A percentile compares a stretch with the other conserved stretches of the same genome.
phyloP scores from a whole-genome alignment of 2,329 filamentous ascomycete species.

The Neofusicoccum umdonicola region DNA sequence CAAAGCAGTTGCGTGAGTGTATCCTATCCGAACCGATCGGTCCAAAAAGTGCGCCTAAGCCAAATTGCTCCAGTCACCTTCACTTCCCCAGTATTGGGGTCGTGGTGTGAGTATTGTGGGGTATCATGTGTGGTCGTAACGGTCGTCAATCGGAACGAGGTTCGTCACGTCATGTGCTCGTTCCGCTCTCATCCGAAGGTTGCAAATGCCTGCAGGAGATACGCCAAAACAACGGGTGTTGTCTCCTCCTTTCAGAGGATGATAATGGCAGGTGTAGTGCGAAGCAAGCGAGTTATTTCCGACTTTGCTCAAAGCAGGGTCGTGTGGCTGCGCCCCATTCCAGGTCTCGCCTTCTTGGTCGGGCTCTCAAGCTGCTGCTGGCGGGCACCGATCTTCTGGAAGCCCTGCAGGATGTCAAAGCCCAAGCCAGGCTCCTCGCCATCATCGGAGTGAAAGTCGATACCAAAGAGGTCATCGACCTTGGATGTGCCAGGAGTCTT shows the following conservation, averaged over 20 bases:
- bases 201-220: neutral
- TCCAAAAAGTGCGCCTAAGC: slow-evolving; percentile 2
- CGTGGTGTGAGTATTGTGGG: slow-evolving; percentile 11
- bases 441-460: slow-evolving; percentile 59
- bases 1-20: neutral
- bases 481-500: slow-evolving; percentile 12
- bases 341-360: slow-evolving; percentile 6
- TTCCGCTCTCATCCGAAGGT: neutral
- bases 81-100: neutral
- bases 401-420: slow-evolving; percentile 72
- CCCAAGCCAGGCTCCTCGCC: slow-evolving; percentile 58
- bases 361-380: slow-evolving; percentile 14
- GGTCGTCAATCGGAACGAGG: slow-evolving; percentile 5
- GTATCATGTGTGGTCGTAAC: slow-evolving; percentile 16
- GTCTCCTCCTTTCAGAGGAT: neutral
- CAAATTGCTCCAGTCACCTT: slow-evolving; percentile 2
- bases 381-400: slow-evolving; percentile 65
- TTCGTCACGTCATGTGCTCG: neutral
- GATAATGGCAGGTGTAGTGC: neutral
- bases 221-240: neutral
- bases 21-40: neutral
- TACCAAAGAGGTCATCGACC: slow-evolving; percentile 53
- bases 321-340: neutral
- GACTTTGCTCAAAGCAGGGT: slow-evolving; percentile 7
- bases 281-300: neutral